Conservation (phyloP, 768 basidiomycete species). For the Lactarius tabidus region DNA sequence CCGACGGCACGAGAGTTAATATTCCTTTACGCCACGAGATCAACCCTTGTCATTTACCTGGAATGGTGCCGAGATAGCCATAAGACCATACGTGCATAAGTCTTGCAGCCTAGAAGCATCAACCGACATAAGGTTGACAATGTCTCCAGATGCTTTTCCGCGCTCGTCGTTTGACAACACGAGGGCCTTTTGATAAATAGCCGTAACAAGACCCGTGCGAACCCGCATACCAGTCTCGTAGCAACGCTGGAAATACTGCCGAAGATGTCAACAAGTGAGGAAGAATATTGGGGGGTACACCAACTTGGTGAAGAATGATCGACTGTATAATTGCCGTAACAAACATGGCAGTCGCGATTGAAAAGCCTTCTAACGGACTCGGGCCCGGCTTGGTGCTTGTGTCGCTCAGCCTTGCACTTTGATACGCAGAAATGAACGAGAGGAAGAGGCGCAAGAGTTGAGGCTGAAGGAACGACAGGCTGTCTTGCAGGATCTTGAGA, state of each 20-base stretch:
- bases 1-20: neutral
- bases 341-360: conserved; percentile 79
- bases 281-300: conserved; percentile 1
- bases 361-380: conserved; percentile 62
- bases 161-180: conserved; percentile 84
- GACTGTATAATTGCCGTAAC: conserved; percentile 74
- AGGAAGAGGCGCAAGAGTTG: conserved; percentile 78
- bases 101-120: conserved; percentile 78
- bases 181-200: conserved; percentile 83
- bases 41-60: conserved; percentile 50
- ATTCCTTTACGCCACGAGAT: neutral
- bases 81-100: conserved; percentile 77
- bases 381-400: conserved; percentile 28
- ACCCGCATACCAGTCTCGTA: conserved; percentile 92
- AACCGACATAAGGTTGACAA: conserved; percentile 92
- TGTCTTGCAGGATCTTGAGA: conserved; percentile 78
- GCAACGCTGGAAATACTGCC: conserved; percentile 79
- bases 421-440: conserved; percentile 77
- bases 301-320: conserved; percentile 71
- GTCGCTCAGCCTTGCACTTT: conserved; percentile 41
- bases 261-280: neutral
- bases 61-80: conserved; percentile 79
- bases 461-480: conserved; percentile 80
- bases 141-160: conserved; percentile 79
- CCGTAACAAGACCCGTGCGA: conserved; percentile 79